phyloP scores from a whole-genome alignment of 805 yeast species.

The Ogataea siamensis region DNA sequence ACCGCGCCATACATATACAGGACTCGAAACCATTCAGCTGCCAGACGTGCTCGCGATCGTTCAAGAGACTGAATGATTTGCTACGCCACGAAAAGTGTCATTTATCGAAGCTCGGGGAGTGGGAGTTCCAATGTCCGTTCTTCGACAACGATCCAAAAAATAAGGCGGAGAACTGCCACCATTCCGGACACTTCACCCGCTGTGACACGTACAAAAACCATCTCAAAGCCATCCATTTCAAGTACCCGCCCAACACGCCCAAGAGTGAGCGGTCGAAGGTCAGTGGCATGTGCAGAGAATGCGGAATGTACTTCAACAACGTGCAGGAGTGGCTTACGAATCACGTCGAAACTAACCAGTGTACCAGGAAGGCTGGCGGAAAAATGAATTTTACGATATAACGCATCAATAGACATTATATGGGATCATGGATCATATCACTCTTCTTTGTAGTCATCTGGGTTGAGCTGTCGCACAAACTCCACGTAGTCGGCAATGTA shows the following conservation, averaged over 20 bases:
- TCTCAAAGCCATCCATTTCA: slow-evolving; percentile 83
- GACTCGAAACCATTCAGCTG: slow-evolving; percentile 77
- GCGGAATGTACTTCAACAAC: slow-evolving; percentile 60
- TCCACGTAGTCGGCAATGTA: slow-evolving; percentile 91
- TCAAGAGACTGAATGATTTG: slow-evolving; percentile 84
- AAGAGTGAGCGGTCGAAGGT: slow-evolving; percentile 70
- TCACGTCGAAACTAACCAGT: slow-evolving; percentile 60
- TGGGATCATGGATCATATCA: slow-evolving; percentile 1
- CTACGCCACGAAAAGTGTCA: slow-evolving; percentile 85
- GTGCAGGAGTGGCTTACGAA: slow-evolving; percentile 78
- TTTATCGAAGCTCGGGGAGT: slow-evolving; percentile 69
- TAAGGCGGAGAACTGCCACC: slow-evolving; percentile 52
- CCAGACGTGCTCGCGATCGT: slow-evolving; percentile 75
- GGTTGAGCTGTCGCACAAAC: slow-evolving; percentile 73
- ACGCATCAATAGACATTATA: slow-evolving; percentile 6
- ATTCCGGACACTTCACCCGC: slow-evolving; percentile 80
- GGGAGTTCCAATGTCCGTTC: slow-evolving; percentile 78
- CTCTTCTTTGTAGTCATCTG: slow-evolving; percentile 21
- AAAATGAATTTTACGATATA: slow-evolving; percentile 3
- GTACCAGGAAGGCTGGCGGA: slow-evolving; percentile 26
- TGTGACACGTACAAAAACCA: slow-evolving; percentile 93
- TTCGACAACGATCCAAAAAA: slow-evolving; percentile 41
- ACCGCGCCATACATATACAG: slow-evolving; percentile 74
- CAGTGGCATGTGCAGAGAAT: slow-evolving; percentile 74
- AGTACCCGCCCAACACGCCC: slow-evolving; percentile 82